A percentile compares a stretch with the other conserved stretches of the same genome.
Conservation (phyloP, 345 rosid genomes). For the Euclidium syriacum region DNA sequence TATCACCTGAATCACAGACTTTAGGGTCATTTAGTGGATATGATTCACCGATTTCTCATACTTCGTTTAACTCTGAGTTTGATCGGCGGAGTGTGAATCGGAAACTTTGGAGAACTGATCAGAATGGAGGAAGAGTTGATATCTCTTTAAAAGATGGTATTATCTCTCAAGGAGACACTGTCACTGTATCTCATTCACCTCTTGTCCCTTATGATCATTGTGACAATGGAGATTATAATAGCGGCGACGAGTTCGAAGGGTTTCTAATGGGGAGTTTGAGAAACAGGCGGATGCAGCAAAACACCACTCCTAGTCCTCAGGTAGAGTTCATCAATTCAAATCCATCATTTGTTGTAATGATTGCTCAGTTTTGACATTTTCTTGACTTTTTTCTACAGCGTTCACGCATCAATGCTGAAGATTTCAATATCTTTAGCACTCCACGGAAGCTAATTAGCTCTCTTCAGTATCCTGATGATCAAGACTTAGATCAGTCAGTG, state of each 20-base stretch:
- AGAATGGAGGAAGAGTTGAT: conserved; percentile 61
- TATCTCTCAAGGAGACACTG: conserved; percentile 42
- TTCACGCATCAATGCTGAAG: conserved; percentile 48
- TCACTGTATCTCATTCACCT: conserved; percentile 35
- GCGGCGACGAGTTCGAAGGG: conserved; percentile 45
- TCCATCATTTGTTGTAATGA: conserved; percentile 46
- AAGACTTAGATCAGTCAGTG: conserved; percentile 41
- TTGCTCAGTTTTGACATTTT: background rate
- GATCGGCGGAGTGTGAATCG: conserved; percentile 62
- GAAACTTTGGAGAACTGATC: conserved; percentile 38
- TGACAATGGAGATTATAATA: conserved; percentile 27
- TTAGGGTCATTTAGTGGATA: conserved; percentile 33
- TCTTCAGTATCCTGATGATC: conserved; percentile 62
- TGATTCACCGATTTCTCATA: conserved; percentile 29
- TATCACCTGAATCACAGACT: conserved; percentile 83
- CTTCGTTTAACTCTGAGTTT: conserved; percentile 34
- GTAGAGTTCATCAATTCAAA: conserved; percentile 29
- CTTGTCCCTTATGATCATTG: conserved; percentile 32
- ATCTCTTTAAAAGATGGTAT: conserved; percentile 79
- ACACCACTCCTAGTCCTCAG: conserved; percentile 76
- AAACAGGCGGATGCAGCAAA: conserved; percentile 37
- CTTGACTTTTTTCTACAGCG: conserved; percentile 26
- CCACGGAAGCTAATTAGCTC: conserved; percentile 76
- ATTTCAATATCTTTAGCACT: conserved; percentile 55
- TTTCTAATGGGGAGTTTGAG: conserved; percentile 44